Evolutionary conservation across 2,329 filamentous ascomycete genomes (phyloP), one percentile per base, ranked within the genome.

Genomic region (Aspergillus candidus): DNA sequence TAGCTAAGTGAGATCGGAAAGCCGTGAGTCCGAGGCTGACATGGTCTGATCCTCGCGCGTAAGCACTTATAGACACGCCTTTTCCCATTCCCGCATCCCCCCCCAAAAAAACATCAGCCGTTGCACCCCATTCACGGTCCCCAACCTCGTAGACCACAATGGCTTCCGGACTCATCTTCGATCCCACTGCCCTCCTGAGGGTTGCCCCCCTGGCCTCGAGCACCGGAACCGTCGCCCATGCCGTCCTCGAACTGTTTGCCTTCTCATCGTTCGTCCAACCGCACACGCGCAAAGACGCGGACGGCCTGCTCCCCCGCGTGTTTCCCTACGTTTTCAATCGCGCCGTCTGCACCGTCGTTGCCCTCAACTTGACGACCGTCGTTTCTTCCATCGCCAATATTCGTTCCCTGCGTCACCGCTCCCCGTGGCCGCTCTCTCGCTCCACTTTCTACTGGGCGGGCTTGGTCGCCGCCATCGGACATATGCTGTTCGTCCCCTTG

Each of bases 141-240:
- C 8, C 22, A 10, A 27, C 6, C 22, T 27, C 2, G 22, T 3
- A 27, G 22, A 10, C 22, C 3, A 27, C 34, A 17, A 56, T 48
- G 51, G 53, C 49, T 11, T 56, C 42, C 2, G 52, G 51, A 39
- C 45, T 54, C 17, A 43, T 53, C 15, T 44, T 53, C 46, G 47
- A 54, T 32, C 49, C 51, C 11, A 13, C 50, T 18, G 41, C 34
- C 31, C 51, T 54, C 31, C 44, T 52, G 27, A 48, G 43, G 22
- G 32, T 41, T 4, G 31, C 38, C 12, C 51, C 51, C 11, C 33
- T 54, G 10, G 50, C 50, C 41, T 43, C 47, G 27, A 54, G 51
- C 50, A 54, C 51, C n/a, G 51, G 35, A 4, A 54, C 36, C 10
- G 47, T 54, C 14, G 45, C 42, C 10, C 42, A 52, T 36, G 51